Conservation (phyloP, 768 basidiomycete species). For the Tulasnella sp. region DNA sequence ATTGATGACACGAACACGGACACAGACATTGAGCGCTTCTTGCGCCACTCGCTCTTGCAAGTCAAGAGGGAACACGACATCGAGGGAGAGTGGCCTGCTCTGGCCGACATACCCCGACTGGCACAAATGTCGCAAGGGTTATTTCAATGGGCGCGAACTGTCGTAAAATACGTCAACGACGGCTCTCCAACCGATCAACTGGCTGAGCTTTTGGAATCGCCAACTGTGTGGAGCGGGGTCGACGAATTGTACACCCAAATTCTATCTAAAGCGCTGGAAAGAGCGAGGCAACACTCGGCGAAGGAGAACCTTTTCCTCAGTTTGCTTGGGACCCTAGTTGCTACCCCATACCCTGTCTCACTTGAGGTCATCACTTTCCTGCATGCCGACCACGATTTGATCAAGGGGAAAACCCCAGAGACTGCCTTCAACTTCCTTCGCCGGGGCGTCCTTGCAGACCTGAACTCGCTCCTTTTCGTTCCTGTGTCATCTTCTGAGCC, state of each 20-base stretch:
- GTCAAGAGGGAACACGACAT: not conserved
- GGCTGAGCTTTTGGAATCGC: not conserved
- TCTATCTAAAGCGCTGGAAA: not conserved
- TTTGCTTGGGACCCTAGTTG: not conserved
- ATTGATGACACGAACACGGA: not conserved
- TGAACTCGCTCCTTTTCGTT: not conserved
- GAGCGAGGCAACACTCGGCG: not conserved
- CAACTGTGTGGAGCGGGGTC: not conserved
- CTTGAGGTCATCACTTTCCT: not conserved
- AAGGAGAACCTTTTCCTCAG: not conserved
- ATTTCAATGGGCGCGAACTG: not conserved
- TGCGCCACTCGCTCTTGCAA: not conserved
- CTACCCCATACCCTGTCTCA: not conserved
- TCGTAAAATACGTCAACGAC: not conserved
- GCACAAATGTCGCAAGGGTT: not conserved
- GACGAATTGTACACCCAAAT: not conserved
- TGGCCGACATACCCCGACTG: not conserved
- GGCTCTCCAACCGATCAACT: not conserved
- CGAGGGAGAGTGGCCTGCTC: not conserved
- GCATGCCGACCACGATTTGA: not conserved
- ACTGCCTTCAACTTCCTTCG: not conserved
- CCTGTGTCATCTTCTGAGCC: not conserved
- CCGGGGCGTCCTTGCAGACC: not conserved
- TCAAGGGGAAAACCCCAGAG: not conserved
- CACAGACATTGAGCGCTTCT: not conserved